Base-by-base conservation (phyloP, 495 filamentous ascomycete species). In the Venustampulla echinocandica region DNA sequence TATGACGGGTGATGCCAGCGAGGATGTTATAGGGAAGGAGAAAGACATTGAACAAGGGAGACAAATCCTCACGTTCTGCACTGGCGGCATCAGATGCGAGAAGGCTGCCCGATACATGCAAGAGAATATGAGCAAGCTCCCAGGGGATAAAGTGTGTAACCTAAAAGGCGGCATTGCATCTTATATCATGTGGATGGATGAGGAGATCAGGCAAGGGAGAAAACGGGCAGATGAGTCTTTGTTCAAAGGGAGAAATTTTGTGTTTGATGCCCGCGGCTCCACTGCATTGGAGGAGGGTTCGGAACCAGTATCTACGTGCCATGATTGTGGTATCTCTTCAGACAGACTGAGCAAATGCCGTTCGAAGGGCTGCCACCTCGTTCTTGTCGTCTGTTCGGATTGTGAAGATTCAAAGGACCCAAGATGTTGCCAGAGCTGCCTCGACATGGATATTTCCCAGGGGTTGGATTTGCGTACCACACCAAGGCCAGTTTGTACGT, bases 51-150 rank as follows among this genome's bases (percentile, higher is more conserved):
- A 17, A 17, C 34, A 50, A 15, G 49, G 34, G 20, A 56, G 40
- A 15, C 41, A 49, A 21, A 43, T 53, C 19, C 38, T 60, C 23
- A 55, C 57, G 0, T 60, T 54, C 32, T 60, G 57, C 24, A 60
- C 57, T 0, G 57, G 57, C 18, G 57, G 57, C 1, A 57, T 60
- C 11, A 27, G 57, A 15, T 60, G 57, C 30, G 57, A 60, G 35
- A 60, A 60, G 43, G 57, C 50, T 10, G 50, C 47, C 1, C 25
- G 54, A 21, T 60, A 23, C 7, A 7, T 60, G 39, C 21, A 50
- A 14, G 57, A 60, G 28, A 50, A 50, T 21, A 33, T 56, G 23
- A 34, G 19, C 17, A 47, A 28, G 11, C 24, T 24, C 15, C 18
- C 38, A 11, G 45, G 44, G 5, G 47, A 48, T 24, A 45, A 28